These are phyloP conservation scores for Chlamydomonas urium DNA, from an alignment of 139 green algal species.

Conservation along the genomic window DNA sequence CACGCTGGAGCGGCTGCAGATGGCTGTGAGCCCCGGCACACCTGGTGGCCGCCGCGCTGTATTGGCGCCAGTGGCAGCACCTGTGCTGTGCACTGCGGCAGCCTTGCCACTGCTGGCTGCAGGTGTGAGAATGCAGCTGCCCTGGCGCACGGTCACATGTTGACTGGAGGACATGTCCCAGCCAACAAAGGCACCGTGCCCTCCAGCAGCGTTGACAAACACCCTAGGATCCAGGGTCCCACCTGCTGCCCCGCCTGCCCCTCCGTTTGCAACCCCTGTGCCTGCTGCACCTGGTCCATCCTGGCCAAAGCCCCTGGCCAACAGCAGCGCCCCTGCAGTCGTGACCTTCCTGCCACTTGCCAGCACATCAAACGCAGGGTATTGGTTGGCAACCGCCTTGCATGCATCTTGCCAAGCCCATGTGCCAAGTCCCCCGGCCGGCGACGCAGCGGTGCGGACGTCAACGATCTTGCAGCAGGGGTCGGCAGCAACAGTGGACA, in stretches of 20 bases:
- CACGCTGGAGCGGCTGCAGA: constrained; percentile 23
- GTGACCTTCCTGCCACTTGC: neutral
- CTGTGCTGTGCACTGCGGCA: too few species aligned
- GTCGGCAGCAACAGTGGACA: constrained; percentile 27
- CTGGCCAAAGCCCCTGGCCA: constrained; percentile 9
- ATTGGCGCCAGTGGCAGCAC: neutral
- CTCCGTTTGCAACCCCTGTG: too few species aligned
- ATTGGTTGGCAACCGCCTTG: constrained; percentile 1
- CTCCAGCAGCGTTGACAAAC: constrained; percentile 8
- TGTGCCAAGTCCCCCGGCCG: neutral
- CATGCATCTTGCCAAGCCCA: constrained; percentile 8
- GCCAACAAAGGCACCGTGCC: neutral
- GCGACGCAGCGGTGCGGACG: constrained; percentile 20
- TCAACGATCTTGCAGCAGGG: constrained; percentile 40
- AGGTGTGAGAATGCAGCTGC: neutral
- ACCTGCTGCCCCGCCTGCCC: too few species aligned
- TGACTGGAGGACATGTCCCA: neutral
- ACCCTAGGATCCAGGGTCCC: too few species aligned
- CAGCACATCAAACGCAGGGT: constrained; percentile 13
- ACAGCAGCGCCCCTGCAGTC: constrained; percentile 8
- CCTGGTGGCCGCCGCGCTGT: too few species aligned
- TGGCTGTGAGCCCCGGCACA: constrained; percentile 6
- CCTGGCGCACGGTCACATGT: neutral
- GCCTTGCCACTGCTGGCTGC: too few species aligned
- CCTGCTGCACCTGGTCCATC: too few species aligned